Evolutionary conservation across 2,329 filamentous ascomycete species (phyloP), one percentile per base, ranked within the genome.

Genomic region (Emmonsia crescens): DNA sequence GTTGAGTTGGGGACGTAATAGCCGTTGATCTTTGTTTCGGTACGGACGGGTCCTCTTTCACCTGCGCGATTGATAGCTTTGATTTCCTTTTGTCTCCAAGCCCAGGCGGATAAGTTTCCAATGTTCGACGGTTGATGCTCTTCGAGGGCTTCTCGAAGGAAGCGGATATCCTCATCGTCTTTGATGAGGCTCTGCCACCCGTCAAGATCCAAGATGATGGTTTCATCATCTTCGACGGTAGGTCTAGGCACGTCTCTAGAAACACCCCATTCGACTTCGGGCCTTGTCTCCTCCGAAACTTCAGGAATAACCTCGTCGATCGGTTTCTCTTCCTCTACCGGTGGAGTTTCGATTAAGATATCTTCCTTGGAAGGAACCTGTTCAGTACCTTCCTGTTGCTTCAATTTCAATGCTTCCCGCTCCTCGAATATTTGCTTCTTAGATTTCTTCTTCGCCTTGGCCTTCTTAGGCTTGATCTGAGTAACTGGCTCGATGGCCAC

Each of bases 1-100:
- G 91, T 91, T 0, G 82, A 64, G 67, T 96, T 99, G 0, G 89
- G 85, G 48, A 96, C 89, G 71, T 96, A 97, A 70, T 88, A 87
- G 46, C 85, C 85, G 65, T 82, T 76, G 62, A 88, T 86, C 66
- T 78, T 79, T 31, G 82, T 79, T 63, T 79, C 76, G 24, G 77
- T 75, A 54, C 78, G 78, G 27, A 80, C 77, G n/a, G 80, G 76
- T 8, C 85, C 85, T 66, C 76, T 75, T 57, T 80, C 75, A 29
- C 82, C 83, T 56, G 79, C 77, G 44, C 79, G 80, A 72, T 88
- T 89, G 64, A 89, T 81, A 48, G 83, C 78, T 72, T 89, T 89
- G 75, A 88, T 85, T 67, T 87, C 82, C 68, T 88, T 87, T 69
- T 89, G 85, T 68, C 84, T 86, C 83, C 85, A 88, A 5, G 85